Evolutionary conservation across 2,329 filamentous ascomycete genomes (phyloP), one percentile per base, ranked within the genome.

Genomic region (Cladosporium sphaerospermum): DNA sequence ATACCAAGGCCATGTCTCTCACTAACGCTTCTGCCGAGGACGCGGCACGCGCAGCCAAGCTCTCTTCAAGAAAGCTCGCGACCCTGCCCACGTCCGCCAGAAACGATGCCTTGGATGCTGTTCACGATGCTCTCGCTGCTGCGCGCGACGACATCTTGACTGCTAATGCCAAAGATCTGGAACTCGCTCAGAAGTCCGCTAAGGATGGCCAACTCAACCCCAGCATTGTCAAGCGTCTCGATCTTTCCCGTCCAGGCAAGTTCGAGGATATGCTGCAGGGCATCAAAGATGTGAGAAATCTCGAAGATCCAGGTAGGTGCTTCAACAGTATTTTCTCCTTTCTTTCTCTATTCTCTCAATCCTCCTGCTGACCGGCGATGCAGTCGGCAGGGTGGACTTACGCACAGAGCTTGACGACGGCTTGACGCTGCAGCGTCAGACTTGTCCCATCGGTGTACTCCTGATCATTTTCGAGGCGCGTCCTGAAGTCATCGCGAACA

Each of bases 251-350:
- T 69, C 82, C 83, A 66, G 92, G 92, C 54, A 97, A 97, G 74
- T 99, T 86, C 78, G 91, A 96, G 66, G 93, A 97, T 67, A 97
- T 99, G 93, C 78, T 99, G 59, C 86, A 91, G 74, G 93, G 93
- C 23, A 95, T 99, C 56, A 73, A 95, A 56, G 89, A 96, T 71
- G 93, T 99, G 56, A 80, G 86, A 60, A 79, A 82, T 47, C 78
- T 99, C 28, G 81, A 87, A 45, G 93, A 99, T 73, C 93, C 93
- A 60, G 81, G 89, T 93, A 78, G 64, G 81, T 75, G 52, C 34
- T 23, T 9, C 39, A 14, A 28, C 43, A 16, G 1, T 14, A 28
- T 41, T 13, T 11, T 18, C 18, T 50, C 1, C 41, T 23, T 4
- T 48, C 34, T 41, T 41, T 16, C 18, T 45, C 19, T 18, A 52